Percentiles rank a stretch among this genome's conserved stretches.
Evolutionary conservation across 495 filamentous ascomycete genomes (phyloP).

Genomic region (Tuber umbilicatum): DNA sequence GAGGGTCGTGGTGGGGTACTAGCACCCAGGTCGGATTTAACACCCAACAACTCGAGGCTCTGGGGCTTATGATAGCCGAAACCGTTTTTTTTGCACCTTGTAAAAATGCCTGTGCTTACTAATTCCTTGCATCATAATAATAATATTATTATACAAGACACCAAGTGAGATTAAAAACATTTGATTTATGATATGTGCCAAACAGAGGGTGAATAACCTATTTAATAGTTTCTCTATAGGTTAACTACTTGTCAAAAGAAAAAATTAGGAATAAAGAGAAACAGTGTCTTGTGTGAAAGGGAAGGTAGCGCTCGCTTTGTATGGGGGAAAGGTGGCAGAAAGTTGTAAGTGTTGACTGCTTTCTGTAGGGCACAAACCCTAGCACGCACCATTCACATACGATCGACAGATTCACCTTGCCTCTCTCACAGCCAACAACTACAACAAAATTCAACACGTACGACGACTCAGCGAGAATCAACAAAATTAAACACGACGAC

Average conservation of each 20-base stretch:
- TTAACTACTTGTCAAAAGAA: too few species aligned
- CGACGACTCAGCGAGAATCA: slow-evolving; percentile 21
- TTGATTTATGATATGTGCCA: too few species aligned
- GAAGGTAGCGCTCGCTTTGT: too few species aligned
- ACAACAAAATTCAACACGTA: slow-evolving; percentile 15
- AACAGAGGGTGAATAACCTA: too few species aligned
- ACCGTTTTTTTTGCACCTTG: background rate
- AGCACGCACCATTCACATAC: slow-evolving; percentile 14
- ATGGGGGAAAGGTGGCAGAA: too few species aligned
- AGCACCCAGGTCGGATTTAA: background rate
- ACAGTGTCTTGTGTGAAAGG: too few species aligned
- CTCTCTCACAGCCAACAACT: slow-evolving; percentile 22
- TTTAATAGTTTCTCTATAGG: too few species aligned
- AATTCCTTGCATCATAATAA: too few species aligned
- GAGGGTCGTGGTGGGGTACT: background rate
- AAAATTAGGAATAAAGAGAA: too few species aligned
- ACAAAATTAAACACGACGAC: slow-evolving; percentile 14
- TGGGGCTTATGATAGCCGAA: background rate
- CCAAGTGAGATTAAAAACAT: too few species aligned
- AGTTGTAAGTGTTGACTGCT: too few species aligned
- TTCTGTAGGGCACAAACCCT: slow-evolving; percentile 25
- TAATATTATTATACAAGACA: too few species aligned
- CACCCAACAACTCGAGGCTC: background rate
- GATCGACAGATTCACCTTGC: slow-evolving; percentile 7
- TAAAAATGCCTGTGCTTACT: background rate